These are phyloP conservation scores for Dendrothele bispora DNA, from an alignment of 768 basidiomycete species.

Conservation along the genomic window DNA sequence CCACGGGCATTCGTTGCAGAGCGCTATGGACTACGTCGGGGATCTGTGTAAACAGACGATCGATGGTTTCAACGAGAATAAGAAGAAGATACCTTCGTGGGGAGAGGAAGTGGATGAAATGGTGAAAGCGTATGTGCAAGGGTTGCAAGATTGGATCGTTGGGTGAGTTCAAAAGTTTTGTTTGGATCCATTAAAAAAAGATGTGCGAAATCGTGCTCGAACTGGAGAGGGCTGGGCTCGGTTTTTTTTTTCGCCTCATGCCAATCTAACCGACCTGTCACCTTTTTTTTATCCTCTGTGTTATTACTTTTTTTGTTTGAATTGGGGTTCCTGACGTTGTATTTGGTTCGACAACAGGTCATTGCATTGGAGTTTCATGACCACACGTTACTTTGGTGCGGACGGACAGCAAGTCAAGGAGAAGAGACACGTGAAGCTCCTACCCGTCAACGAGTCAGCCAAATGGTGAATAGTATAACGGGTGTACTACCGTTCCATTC, in stretches of 20 bases:
- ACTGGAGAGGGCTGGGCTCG: no score
- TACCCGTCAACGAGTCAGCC: constrained; percentile 26
- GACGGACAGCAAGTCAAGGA: constrained; percentile 55
- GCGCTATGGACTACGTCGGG: constrained; percentile 65
- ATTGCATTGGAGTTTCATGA: constrained; percentile 73
- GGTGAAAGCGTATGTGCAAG: constrained; percentile 57
- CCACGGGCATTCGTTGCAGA: constrained; percentile 55
- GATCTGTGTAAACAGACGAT: constrained; percentile 58
- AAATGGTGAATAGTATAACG: constrained; percentile 2
- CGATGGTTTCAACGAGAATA: constrained; percentile 49
- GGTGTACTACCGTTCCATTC: no score
- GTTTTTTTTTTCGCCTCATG: no score
- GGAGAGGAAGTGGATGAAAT: constrained; percentile 57
- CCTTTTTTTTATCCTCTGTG: background rate
- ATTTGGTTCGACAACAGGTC: constrained; percentile 29
- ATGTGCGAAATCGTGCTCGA: background rate
- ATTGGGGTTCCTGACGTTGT: no score
- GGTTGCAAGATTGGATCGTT: constrained; percentile 72
- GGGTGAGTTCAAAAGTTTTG: constrained; percentile 38
- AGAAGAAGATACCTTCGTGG: constrained; percentile 58
- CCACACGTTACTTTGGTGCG: constrained; percentile 66
- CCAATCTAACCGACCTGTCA: no score
- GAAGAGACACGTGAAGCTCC: constrained; percentile 49
- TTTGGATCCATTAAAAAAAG: background rate
- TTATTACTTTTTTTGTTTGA: constrained; percentile 1